These are phyloP conservation scores for Botryotinia convoluta DNA, from an alignment of 2,329 filamentous ascomycete species.

Conservation along the genomic window DNA sequence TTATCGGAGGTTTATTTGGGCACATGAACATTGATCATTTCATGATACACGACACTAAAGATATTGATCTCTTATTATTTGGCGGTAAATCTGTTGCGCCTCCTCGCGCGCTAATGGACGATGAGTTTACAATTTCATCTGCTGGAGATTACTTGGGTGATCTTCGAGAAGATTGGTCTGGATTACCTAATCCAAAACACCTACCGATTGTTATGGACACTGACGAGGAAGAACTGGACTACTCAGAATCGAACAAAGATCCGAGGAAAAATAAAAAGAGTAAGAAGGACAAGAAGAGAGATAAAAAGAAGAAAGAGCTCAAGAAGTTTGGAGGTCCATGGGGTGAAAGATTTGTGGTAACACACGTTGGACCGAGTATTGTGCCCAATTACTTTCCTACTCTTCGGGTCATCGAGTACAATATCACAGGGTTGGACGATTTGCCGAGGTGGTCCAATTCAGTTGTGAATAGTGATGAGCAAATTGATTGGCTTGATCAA, in stretches of 20 bases:
- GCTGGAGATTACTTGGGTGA: conserved; percentile 78
- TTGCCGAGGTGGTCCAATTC: conserved; percentile 29
- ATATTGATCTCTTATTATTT: conserved; percentile 61
- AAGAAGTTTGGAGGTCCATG: conserved; percentile 74
- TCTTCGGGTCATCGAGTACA: conserved; percentile 90
- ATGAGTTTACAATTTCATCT: conserved; percentile 62
- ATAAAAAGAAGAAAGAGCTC: conserved; percentile 53
- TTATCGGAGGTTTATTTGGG: conserved; percentile 76
- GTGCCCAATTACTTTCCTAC: conserved; percentile 93
- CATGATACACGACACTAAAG: conserved; percentile 79
- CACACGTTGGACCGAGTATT: conserved; percentile 79
- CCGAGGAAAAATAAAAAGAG: conserved; percentile 47
- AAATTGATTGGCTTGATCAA: conserved; percentile 29
- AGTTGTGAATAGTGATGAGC: conserved; percentile 12
- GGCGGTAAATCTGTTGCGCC: conserved; percentile 33
- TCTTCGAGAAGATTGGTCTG: conserved; percentile 73
- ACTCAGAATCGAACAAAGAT: not conserved
- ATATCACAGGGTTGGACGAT: conserved; percentile 56
- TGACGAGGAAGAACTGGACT: not conserved
- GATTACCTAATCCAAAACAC: conserved; percentile 54
- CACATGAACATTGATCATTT: conserved; percentile 99
- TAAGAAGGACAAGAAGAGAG: conserved; percentile 51
- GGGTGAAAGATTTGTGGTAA: conserved; percentile 80
- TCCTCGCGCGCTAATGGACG: conserved; percentile 44
- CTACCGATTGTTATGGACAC: not conserved